Evolutionary conservation across 2,329 filamentous ascomycete genomes (phyloP).

Genomic region (Elsinoe ampelina): DNA sequence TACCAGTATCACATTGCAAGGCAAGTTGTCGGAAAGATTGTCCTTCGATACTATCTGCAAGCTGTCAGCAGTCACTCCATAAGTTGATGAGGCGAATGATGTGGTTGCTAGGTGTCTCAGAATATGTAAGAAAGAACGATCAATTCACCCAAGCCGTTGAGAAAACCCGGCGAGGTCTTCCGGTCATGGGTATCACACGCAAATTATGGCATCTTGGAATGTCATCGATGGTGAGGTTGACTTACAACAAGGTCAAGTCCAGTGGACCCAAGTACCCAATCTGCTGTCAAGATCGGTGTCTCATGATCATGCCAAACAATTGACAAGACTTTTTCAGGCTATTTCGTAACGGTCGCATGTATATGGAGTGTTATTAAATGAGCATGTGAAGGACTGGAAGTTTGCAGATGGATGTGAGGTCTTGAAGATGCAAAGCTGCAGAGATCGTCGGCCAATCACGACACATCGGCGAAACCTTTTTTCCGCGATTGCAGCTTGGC

Average conservation of each 20-base stretch:
- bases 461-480: not conserved
- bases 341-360: too few species aligned
- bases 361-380: too few species aligned
- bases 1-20: not conserved
- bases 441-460: not conserved
- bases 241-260: not conserved
- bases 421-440: not conserved
- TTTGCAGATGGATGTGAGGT: not conserved
- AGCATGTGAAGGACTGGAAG: not conserved
- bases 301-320: too few species aligned
- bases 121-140: slow-evolving; percentile 98
- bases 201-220: slow-evolving; percentile 91
- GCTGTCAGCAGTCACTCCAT: not conserved
- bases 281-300: too few species aligned
- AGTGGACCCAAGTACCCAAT: too few species aligned
- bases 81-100: not conserved
- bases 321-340: not conserved
- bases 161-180: slow-evolving; percentile 86
- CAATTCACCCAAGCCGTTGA: slow-evolving; percentile 65
- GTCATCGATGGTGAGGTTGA: slow-evolving; percentile 1
- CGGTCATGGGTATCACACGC: slow-evolving; percentile 84
- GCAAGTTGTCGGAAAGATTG: too few species aligned
- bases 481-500: not conserved
- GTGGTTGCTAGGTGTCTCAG: slow-evolving; percentile 47
- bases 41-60: not conserved